phyloP scores from a whole-genome alignment of 352 stramenopile species.

The Globisporangium polare region DNA sequence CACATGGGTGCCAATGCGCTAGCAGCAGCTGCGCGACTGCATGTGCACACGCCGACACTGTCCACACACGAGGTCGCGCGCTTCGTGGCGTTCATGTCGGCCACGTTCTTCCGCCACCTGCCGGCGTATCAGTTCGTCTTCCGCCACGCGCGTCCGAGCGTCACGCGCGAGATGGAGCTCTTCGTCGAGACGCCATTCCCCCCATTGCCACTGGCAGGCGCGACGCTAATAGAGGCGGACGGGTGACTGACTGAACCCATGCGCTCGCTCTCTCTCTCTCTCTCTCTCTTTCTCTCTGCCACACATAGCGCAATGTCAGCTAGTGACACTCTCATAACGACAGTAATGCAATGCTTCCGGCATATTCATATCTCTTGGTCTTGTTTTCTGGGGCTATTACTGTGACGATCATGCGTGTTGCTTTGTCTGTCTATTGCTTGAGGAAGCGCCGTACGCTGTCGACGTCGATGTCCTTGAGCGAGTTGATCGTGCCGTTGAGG shows the following conservation, averaged over 20 bases:
- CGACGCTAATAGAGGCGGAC: conserved; percentile 7
- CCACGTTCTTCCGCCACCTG: conserved; percentile 69
- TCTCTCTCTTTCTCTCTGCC: neutral
- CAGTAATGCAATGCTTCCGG: neutral
- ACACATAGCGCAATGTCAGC: neutral
- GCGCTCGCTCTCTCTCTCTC: no score
- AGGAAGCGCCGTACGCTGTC: conserved; percentile 47
- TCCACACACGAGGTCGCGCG: conserved; percentile 37
- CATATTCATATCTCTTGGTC: neutral
- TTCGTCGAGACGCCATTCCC: conserved; percentile 48
- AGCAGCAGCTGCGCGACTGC: neutral
- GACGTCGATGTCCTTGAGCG: conserved; percentile 76
- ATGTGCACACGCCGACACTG: conserved; percentile 15
- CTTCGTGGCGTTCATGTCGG: conserved; percentile 66
- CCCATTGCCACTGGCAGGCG: conserved; percentile 28
- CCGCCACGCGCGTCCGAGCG: conserved; percentile 18
- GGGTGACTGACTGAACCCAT: neutral
- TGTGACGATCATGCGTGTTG: neutral
- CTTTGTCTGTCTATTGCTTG: conserved; percentile 8
- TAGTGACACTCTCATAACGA: neutral
- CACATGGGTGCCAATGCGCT: neutral
- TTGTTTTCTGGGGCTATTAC: conserved; percentile 1
- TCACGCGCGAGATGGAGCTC: conserved; percentile 30
- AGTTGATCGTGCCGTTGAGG: conserved; percentile 92
- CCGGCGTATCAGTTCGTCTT: conserved; percentile 62